Base-by-base conservation (phyloP, 306 rosid genomes). In the Prunus fruticosa region DNA sequence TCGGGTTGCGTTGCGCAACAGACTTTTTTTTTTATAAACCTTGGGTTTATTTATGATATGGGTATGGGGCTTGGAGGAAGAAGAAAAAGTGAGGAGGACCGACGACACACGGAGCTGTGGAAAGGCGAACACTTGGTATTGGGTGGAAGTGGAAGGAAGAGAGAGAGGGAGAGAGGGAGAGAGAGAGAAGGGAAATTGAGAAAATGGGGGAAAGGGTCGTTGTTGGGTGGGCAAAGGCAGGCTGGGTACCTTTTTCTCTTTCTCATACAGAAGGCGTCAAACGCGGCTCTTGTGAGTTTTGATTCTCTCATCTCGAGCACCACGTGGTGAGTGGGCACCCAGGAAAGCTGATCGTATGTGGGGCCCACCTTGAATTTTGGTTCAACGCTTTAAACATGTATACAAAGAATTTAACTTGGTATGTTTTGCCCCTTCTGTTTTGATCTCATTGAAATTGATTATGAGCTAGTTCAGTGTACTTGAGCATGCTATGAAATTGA, bases 301-400 rank as follows among this genome's bases (percentile, higher is more conserved):
- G 69, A 76, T 82, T 73, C 78, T 81, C 77, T 71, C 84, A 30
- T 80, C 75, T 85, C 79, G 84, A 84, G 86, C 89, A 87, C 87
- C 95, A 89, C 97, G 97, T 91, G 97, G 87, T 85, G 64, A 85
- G 91, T 89, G 87, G 85, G 80, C 53, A 76, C 81, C 77, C 19
- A 76, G 69, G 52, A 82, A 73, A 82, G 79, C 86, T 63, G 14
- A 53, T 71, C 68, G 38, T 1, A 18, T 11, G 84, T 87, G 90
- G 94, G 92, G 38, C 20, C 97, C 94, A 79, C 87, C 20, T 56
- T 76, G 23, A 30, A 43, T 43, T 78, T 78, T 65, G 64, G 75
- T 81, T 86, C 87, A 82, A 82, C 85, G 82, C 89, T 45, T 23
- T 61, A 78, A 85, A 75, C 88, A 76, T 79, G 73, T 73, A 2